Base-by-base conservation (phyloP, 1,139 yeast species). In the Pneumocystis oryctolagi region DNA sequence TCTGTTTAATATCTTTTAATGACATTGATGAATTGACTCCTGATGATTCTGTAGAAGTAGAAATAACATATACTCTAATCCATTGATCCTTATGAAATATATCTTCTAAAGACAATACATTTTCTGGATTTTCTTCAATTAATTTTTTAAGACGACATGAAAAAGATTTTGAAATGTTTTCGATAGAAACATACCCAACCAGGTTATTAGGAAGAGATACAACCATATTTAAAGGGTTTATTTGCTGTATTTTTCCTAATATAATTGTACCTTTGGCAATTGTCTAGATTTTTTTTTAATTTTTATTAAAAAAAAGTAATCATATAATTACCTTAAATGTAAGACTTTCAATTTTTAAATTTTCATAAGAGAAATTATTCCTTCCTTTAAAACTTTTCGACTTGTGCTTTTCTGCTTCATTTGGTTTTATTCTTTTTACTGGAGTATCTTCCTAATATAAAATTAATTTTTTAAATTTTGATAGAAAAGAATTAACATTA, bases 201-300 rank as follows among this genome's bases (percentile, higher is more conserved):
- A 92, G 77, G 68, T 85, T 87, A 72, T 89, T 95, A n/a, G 96
- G 87, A 64, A 92, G 74, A 1, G 95, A 78, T 56, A 92, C 74
- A 4, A 83, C 79, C 57, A 92, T 68, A 67, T 87, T 95, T 69
- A 81, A 73, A 65, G 80, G 80, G 65, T 81, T 80, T 63, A 90
- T 80, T 62, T 78, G 76, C 56, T 79, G 73, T 66, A 92, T 77
- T 73, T 87, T 94, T 62, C 96, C 97, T 63, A 92, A 78, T 1
- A 90, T 83, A 55, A 78, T 72, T 6, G 92, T 79, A 8, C 96
- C 97, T 1, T 86, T 55, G 9, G 61, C 40, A 18, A 65, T 39
- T 16, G 64, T 62, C 56, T 20, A 31, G 31, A 20, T 25, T 39
- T 31, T 61, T 60, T 42, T 47, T 25, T 25, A 20, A 47, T 47